phyloP scores from a whole-genome alignment of 2,329 filamentous ascomycete species.

The Talaromyces verruculosus region DNA sequence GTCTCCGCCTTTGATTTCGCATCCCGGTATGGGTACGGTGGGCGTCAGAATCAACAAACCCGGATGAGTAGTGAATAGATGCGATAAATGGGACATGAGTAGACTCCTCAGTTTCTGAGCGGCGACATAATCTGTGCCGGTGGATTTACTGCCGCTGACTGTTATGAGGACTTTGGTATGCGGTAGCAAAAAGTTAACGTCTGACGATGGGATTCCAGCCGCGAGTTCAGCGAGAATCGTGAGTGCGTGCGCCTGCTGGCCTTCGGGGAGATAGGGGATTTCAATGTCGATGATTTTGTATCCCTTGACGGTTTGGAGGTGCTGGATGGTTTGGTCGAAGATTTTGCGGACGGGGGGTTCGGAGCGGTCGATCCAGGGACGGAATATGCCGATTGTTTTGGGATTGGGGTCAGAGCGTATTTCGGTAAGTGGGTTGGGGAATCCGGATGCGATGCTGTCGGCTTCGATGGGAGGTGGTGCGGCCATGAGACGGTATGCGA shows the following conservation, averaged over 20 bases:
- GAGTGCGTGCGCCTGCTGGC: conserved; percentile 72
- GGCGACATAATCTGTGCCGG: conserved; percentile 68
- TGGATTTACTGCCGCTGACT: conserved; percentile 61
- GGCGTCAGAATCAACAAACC: conserved; percentile 78
- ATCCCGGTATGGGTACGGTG: conserved; percentile 72
- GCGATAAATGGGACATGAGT: conserved; percentile 75
- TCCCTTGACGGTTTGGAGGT: conserved; percentile 43
- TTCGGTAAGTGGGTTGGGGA: conserved; percentile 56
- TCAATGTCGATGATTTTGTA: conserved; percentile 50
- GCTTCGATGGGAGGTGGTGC: conserved; percentile 61
- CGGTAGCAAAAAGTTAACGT: conserved; percentile 59
- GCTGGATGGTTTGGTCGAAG: conserved; percentile 63
- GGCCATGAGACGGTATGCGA: conserved; percentile 79
- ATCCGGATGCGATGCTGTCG: conserved; percentile 61
- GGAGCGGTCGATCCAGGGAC: conserved; percentile 68
- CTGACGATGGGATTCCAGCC: conserved; percentile 50
- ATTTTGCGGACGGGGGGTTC: conserved; percentile 62
- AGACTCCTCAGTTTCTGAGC: conserved; percentile 71
- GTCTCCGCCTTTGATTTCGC: conserved; percentile 64
- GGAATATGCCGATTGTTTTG: conserved; percentile 70
- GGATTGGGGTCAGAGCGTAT: conserved; percentile 39
- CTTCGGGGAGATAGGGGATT: conserved; percentile 63
- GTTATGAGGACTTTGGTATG: conserved; percentile 70
- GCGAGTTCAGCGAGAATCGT: conserved; percentile 74
- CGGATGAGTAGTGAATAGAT: conserved; percentile 68